Evolutionary conservation across 768 basidiomycete species (phyloP).

Genomic region (Multifurca ochricompacta): DNA sequence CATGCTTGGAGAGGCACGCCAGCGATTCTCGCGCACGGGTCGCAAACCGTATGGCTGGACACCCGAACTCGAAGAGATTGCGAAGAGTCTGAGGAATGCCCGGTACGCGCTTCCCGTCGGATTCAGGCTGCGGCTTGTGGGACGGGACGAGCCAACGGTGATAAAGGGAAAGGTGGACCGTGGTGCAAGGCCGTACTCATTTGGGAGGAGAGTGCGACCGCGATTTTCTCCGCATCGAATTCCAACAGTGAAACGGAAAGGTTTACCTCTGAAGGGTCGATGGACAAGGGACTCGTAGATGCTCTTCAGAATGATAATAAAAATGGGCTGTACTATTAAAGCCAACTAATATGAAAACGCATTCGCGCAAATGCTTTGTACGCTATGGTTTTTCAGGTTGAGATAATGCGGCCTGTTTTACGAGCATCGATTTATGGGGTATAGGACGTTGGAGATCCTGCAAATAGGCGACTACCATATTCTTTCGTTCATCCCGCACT

Average conservation of each 20-base stretch:
- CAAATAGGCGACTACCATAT: slow-evolving; percentile 6
- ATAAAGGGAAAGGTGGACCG: neutral
- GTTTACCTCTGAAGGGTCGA: slow-evolving; percentile 17
- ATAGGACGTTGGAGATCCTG: slow-evolving; percentile 15
- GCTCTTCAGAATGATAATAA: neutral
- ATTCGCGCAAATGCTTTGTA: neutral
- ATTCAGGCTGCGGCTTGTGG: slow-evolving; percentile 10
- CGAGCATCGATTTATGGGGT: slow-evolving; percentile 11
- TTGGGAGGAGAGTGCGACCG: neutral
- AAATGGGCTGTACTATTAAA: neutral
- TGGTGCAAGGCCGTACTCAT: neutral
- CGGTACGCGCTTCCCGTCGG: slow-evolving; percentile 14
- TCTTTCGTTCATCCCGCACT: slow-evolving; percentile 15
- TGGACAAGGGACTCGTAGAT: neutral
- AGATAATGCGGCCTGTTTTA: neutral
- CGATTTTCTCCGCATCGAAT: slow-evolving; percentile 12
- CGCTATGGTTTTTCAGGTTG: neutral
- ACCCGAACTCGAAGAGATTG: slow-evolving; percentile 13
- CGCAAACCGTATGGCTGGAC: slow-evolving; percentile 6
- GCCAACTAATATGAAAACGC: neutral
- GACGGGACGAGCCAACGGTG: neutral
- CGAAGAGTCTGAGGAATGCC: neutral
- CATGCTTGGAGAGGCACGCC: slow-evolving; percentile 22
- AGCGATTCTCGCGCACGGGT: neutral
- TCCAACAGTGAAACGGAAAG: slow-evolving; percentile 21